A percentile compares a stretch with the other conserved stretches of the same genome.
Evolutionary conservation across 2,329 filamentous ascomycete genomes (phyloP).

Genomic region (Thelonectria rubi): DNA sequence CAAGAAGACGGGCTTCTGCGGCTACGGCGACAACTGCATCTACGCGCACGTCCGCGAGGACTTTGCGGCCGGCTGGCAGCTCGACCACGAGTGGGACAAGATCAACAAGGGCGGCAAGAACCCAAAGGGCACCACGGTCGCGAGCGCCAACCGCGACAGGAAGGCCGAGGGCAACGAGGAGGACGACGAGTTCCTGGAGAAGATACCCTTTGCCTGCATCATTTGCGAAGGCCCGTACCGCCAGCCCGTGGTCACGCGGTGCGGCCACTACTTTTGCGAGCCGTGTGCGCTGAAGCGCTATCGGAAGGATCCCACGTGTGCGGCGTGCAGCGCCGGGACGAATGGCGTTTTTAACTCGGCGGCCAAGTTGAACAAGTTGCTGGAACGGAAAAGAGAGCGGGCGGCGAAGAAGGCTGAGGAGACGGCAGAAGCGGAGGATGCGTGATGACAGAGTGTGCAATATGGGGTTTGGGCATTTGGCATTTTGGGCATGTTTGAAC

Average conservation of each 20-base stretch:
- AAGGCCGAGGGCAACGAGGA: slow-evolving; percentile 56
- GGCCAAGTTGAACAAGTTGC: slow-evolving; percentile 80
- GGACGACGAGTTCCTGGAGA: slow-evolving; percentile 78
- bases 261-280: slow-evolving; percentile 96
- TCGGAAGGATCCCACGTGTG: slow-evolving; percentile 85
- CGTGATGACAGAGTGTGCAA: no score
- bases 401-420: slow-evolving; percentile 66
- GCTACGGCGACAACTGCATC: slow-evolving; percentile 65
- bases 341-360: slow-evolving; percentile 90
- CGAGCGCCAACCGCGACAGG: slow-evolving; percentile 62
- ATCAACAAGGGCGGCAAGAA: slow-evolving; percentile 76
- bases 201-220: slow-evolving; percentile 89
- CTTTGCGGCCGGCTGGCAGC: slow-evolving; percentile 92
- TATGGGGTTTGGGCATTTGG: no score
- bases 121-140: slow-evolving; percentile 67
- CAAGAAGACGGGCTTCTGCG: slow-evolving; percentile 72
- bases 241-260: slow-evolving; percentile 85
- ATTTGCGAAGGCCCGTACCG: slow-evolving; percentile 84
- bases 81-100: slow-evolving; percentile 93
- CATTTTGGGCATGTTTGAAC: no score
- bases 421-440: slow-evolving; percentile 59
- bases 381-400: slow-evolving; percentile 76
- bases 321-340: slow-evolving; percentile 84
- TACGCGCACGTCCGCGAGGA: slow-evolving; percentile 80
- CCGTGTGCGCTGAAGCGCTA: slow-evolving; percentile 87